A percentile compares a stretch with the other conserved stretches of the same genome.
Conservation (phyloP, 2,329 filamentous ascomycete genomes). For the Sphaerulina populicola region DNA sequence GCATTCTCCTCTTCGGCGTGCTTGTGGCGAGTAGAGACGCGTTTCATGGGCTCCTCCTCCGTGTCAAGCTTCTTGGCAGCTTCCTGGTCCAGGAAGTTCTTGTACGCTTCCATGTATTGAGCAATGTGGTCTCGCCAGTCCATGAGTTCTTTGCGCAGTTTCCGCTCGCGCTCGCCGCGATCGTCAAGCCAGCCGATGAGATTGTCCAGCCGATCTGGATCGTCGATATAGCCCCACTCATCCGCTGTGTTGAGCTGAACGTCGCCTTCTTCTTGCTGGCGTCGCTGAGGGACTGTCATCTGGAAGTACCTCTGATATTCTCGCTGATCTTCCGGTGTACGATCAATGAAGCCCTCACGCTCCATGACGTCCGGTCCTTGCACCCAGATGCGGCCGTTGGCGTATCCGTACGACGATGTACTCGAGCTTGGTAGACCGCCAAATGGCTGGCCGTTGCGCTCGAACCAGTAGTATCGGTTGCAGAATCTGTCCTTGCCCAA, state of each 20-base stretch:
- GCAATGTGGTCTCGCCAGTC: slow-evolving; percentile 65
- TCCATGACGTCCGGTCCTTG: slow-evolving; percentile 90
- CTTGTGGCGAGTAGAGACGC: slow-evolving; percentile 57
- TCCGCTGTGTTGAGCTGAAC: slow-evolving; percentile 67
- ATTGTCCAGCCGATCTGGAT: slow-evolving; percentile 65
- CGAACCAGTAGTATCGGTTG: slow-evolving; percentile 99
- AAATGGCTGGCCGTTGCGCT: slow-evolving; percentile 96
- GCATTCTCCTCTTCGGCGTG: slow-evolving; percentile 48
- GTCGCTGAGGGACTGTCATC: slow-evolving; percentile 77
- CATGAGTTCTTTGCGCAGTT: slow-evolving; percentile 77
- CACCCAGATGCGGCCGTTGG: slow-evolving; percentile 92
- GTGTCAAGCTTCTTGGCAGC: slow-evolving; percentile 43
- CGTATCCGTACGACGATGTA: slow-evolving; percentile 77
- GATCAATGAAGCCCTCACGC: slow-evolving; percentile 74
- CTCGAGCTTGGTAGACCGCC: slow-evolving; percentile 80
- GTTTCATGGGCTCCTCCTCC: slow-evolving; percentile 41
- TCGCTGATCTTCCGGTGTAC: slow-evolving; percentile 59
- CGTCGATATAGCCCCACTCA: slow-evolving; percentile 89
- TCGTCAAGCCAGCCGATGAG: slow-evolving; percentile 84
- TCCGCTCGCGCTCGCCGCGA: slow-evolving; percentile 75
- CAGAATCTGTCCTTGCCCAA: slow-evolving; percentile 94
- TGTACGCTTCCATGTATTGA: slow-evolving; percentile 54
- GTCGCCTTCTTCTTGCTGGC: slow-evolving; percentile 72
- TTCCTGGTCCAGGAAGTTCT: slow-evolving; percentile 38
- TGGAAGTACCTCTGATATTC: slow-evolving; percentile 70